Conservation (phyloP, 176 grass and related monocot genomes). For the Aegilops sharonensis region DNA sequence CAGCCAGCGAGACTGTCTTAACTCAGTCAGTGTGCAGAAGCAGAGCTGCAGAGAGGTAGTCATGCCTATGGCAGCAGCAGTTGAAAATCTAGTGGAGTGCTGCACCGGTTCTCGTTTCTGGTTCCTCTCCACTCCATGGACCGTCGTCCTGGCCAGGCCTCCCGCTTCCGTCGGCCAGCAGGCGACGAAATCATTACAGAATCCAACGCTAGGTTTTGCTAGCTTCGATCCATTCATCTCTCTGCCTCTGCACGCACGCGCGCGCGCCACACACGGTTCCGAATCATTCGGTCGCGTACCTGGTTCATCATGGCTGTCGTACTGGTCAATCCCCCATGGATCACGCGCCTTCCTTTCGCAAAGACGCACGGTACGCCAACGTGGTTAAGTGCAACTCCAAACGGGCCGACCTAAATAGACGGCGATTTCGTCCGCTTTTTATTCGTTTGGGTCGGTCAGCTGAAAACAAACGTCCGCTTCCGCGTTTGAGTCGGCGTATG, state of each 20-base stretch:
- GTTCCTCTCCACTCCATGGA: background rate
- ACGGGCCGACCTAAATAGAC: no score
- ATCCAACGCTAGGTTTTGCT: constrained; percentile 32
- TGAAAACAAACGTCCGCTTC: no score
- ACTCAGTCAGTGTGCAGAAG: background rate
- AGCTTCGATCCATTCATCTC: background rate
- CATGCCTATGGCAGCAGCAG: constrained; percentile 36
- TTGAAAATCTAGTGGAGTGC: constrained; percentile 1
- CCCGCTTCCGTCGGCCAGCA: background rate
- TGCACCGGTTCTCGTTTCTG: background rate
- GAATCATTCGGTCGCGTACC: constrained; percentile 43
- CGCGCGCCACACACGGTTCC: background rate
- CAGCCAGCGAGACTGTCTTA: background rate
- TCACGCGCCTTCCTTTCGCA: no score
- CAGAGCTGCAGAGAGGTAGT: constrained; percentile 5
- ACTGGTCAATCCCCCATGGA: background rate
- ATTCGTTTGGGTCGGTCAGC: no score
- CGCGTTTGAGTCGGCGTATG: no score
- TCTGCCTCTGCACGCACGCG: background rate
- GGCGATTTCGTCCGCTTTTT: no score
- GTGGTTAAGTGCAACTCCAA: no score
- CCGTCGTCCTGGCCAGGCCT: background rate
- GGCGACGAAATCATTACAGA: constrained; percentile 24
- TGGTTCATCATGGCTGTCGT: background rate
- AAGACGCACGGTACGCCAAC: no score